phyloP scores from a whole-genome alignment of 1,284 basidiomycete species.

The Sutorius eximius region DNA sequence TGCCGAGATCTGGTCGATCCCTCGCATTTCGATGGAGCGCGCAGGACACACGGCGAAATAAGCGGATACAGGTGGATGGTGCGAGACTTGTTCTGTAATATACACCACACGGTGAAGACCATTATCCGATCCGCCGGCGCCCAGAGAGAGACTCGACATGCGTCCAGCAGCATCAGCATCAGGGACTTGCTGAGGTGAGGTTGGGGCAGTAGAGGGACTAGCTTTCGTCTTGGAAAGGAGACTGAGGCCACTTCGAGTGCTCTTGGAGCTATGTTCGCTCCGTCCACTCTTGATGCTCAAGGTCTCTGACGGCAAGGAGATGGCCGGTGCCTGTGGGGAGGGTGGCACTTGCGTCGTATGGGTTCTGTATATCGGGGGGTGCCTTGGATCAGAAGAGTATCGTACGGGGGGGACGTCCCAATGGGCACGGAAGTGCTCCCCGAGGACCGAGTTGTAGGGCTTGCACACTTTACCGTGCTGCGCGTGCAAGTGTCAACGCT shows the following conservation, averaged over 20 bases:
- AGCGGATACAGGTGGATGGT: conserved; percentile 94
- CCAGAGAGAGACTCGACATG: conserved; percentile 61
- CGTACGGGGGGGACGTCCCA: conserved; percentile 74
- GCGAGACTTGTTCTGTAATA: conserved; percentile 86
- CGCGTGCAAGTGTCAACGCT: conserved; percentile 3
- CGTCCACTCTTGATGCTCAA: conserved; percentile 53
- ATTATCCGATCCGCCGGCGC: conserved; percentile 29
- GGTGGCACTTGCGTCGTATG: conserved; percentile 38
- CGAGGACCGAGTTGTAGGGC: conserved; percentile 93
- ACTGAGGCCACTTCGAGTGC: conserved; percentile 54
- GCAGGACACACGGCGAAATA: conserved; percentile 81
- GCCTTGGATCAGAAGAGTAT: conserved; percentile 50
- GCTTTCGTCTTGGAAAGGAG: conserved; percentile 48
- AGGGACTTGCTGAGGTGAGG: conserved; percentile 47
- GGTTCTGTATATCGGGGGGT: conserved; percentile 48
- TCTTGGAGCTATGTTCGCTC: conserved; percentile 54
- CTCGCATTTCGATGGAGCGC: conserved; percentile 69
- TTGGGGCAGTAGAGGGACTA: conserved; percentile 57
- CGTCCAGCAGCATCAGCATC: conserved; percentile 48
- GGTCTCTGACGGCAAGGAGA: conserved; percentile 43
- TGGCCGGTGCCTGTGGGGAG: conserved; percentile 29
- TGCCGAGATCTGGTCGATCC: conserved; percentile 92
- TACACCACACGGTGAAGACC: conserved; percentile 61
- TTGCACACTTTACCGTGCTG: conserved; percentile 91
- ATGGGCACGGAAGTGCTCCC: conserved; percentile 89